Base-by-base conservation (phyloP, 2,329 filamentous ascomycete genomes). In the Lecanicillium sp. region DNA sequence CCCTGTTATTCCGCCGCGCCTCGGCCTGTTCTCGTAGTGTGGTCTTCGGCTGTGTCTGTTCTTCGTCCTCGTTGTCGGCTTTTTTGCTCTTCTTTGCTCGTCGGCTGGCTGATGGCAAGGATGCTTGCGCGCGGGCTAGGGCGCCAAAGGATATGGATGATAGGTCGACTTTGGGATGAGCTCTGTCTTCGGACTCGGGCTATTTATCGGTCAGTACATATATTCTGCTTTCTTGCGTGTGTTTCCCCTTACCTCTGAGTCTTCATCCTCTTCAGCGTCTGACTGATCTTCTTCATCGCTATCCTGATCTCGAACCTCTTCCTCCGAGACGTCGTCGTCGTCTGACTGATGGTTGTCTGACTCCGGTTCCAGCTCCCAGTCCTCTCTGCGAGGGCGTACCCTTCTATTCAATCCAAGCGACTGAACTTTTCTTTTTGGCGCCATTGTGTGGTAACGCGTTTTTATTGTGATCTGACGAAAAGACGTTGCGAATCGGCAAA, bases 81-180 rank as follows among this genome's bases (percentile, higher is more conserved):
- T 56, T 55, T 49, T 57, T 60, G 50, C 55, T 67, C 40, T 66
- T 56, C 58, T 56, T 52, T 48, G 58, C 48, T 41, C 58, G 60
- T 43, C 57, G 60, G 10, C 56, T 51, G 20, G 60, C 38, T 41
- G 60, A 56, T 27, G 62, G 71, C 26, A 95, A 67, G 0, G 81
- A 78, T 32, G 83, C 83, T 69, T 95, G 88, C 1, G 90, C 90
- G 72, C 88, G 87, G 54, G 87, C 88, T 33, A 96, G 74, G n/a
- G 87, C 87, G 53, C 90, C 90, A 60, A 97, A 96, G 20, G 90
- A 93, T 55, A 96, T 81, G 52, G 75, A 72, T 8, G 78, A 70
- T 37, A 74, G 67, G 50, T 76, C 72, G 48, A 75, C 62, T 15
- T 64, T 65, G 5, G 68, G 59, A 23, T 51, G 46, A 15, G 49